Base-by-base conservation (phyloP, 176 grass and related monocot species). In the Saccharum spontaneum region DNA sequence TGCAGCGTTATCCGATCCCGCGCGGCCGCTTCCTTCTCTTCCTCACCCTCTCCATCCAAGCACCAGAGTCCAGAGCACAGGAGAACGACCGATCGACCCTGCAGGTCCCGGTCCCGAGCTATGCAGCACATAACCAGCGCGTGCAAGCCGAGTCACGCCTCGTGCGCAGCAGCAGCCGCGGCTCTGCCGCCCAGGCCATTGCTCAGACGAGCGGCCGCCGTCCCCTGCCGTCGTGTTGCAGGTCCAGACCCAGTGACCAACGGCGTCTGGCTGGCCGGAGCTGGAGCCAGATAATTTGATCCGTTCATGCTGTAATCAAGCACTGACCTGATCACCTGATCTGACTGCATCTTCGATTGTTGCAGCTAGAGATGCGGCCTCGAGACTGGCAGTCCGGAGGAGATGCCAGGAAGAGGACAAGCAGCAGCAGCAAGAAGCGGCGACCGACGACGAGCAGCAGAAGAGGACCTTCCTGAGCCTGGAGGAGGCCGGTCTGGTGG, bases 401-500 rank as follows among this genome's bases (percentile, higher is more conserved):
- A 78, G 79, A 10, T 89, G 83, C 83, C 79, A 89, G 3, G 76
- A 55, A 7, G 67, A 86, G 2, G 73, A 44, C 15, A 24, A 59
- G 44, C 80, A 89, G 84, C 50, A 69, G 71, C 55, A 70, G 6
- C 3, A 86, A 31, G 34, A 71, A 16, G 69, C 69, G 5, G 70
- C 12, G n/a, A 12, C 6, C 24, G 45, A 8, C 24, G 45, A 8
- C 13, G 85, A 80, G 33, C 8, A 69, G 68, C 11, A 91, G 81
- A 85, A 18, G 83, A 86, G 85, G 71, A 92, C 75, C 1, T 98
- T 98, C 71, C 91, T 98, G 55, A 95, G 83, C 84, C 23, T 95
- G 71, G 96, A 95, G 39, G 93, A 98, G 86, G 96, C 96, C 4
- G 96, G 96, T 6, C 70, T 98, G 4, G 91, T 95, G 69, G 96